phyloP scores from a whole-genome alignment of 164 flowering plant species.

The Macadamia tetraphylla region DNA sequence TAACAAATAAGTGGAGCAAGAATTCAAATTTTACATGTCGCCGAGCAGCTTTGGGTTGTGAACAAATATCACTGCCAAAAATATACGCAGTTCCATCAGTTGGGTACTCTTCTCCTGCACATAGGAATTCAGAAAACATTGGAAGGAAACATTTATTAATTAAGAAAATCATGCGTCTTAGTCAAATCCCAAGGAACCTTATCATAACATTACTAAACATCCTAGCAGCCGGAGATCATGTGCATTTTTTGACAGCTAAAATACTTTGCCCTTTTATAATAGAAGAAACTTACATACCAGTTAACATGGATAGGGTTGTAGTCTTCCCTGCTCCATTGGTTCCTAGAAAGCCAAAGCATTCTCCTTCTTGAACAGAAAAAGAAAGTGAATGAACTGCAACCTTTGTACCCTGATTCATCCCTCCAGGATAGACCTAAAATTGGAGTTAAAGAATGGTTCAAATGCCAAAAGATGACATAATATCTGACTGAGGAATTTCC shows the following conservation, averaged over 20 bases:
- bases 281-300: conserved; percentile 36
- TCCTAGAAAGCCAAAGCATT: conserved; percentile 97
- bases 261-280: no score
- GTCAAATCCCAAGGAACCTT: no score
- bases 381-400: conserved; percentile 86
- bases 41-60: conserved; percentile 80
- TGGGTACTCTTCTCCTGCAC: conserved; percentile 82
- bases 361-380: conserved; percentile 93
- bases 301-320: conserved; percentile 91
- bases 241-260: no score
- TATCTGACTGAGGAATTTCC: not conserved
- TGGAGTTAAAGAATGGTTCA: conserved; percentile 2
- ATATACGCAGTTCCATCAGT: conserved; percentile 87
- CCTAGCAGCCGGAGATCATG: no score
- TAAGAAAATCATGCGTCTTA: no score
- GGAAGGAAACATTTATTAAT: no score
- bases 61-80: conserved; percentile 80
- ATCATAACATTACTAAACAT: no score
- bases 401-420: conserved; percentile 40
- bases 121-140: not conserved
- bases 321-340: conserved; percentile 99
- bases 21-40: conserved; percentile 51
- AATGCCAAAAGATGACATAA: conserved; percentile 1
- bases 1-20: conserved; percentile 1
- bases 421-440: conserved; percentile 80